phyloP scores from a whole-genome alignment of 2,329 filamentous ascomycete species.

The Talaromyces sp. region DNA sequence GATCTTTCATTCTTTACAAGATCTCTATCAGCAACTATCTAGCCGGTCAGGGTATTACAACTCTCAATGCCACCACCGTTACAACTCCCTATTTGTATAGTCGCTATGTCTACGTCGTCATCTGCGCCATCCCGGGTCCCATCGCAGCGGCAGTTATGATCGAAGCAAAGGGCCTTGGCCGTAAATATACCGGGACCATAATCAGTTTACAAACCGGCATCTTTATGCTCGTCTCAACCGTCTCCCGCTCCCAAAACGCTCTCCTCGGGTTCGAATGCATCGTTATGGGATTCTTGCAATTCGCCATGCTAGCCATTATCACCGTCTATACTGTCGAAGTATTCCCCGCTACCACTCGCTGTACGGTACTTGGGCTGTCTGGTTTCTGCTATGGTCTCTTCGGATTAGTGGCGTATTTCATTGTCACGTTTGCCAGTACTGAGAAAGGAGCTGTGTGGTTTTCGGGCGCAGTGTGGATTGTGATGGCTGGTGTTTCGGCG shows the following conservation, averaged over 20 bases:
- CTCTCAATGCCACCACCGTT: neutral
- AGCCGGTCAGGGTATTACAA: neutral
- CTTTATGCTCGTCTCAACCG: neutral
- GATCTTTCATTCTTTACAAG: neutral
- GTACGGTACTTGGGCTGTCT: slow-evolving; percentile 22
- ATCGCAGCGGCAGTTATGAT: neutral
- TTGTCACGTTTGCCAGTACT: slow-evolving; percentile 21
- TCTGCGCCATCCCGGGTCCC: neutral
- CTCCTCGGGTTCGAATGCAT: neutral
- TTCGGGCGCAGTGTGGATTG: slow-evolving; percentile 25
- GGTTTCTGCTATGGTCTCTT: slow-evolving; percentile 23
- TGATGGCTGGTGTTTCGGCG: slow-evolving; percentile 24
- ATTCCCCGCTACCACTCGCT: slow-evolving; percentile 18
- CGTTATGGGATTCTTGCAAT: neutral
- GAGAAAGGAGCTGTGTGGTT: slow-evolving; percentile 25
- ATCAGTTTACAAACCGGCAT: neutral
- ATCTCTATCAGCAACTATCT: neutral
- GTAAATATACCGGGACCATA: neutral
- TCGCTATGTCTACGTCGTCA: neutral
- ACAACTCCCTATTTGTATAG: neutral
- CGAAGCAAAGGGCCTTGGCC: neutral
- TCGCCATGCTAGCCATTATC: slow-evolving; percentile 21
- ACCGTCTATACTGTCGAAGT: slow-evolving; percentile 25
- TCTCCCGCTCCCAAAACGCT: neutral
- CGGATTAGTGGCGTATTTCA: slow-evolving; percentile 22